Evolutionary conservation across 768 basidiomycete genomes (phyloP).

Genomic region (Cystobasidium onofrii): DNA sequence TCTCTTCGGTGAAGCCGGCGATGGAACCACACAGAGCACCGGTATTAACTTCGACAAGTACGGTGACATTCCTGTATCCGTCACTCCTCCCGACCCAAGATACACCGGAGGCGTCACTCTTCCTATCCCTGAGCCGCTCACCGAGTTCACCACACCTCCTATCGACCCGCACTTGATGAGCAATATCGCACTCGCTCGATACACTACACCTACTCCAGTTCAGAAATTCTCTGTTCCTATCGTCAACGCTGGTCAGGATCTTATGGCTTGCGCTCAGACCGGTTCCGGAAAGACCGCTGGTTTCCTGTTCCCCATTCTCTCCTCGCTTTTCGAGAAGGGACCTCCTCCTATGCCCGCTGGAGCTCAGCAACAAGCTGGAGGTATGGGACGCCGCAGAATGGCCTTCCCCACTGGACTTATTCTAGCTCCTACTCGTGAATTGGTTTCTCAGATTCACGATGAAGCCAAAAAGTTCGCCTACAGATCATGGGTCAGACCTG

Average conservation of each 20-base stretch:
- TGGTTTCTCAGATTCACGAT: conserved; percentile 98
- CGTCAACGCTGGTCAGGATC: conserved; percentile 63
- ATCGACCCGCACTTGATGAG: conserved; percentile 87
- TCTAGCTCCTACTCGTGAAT: conserved; percentile 93
- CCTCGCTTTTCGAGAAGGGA: conserved; percentile 76
- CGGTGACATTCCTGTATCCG: conserved; percentile 98
- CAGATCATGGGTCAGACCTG: conserved; percentile 97
- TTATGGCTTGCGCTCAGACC: conserved; percentile 94
- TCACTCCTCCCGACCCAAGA: conserved; percentile 81
- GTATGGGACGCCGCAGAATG: conserved; percentile 62
- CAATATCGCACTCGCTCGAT: conserved; percentile 86
- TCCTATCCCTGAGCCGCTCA: conserved; percentile 70
- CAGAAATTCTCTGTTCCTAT: conserved; percentile 99
- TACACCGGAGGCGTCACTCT: conserved; percentile 16
- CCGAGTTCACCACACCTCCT: conserved; percentile 74
- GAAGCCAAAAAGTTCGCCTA: conserved; percentile 99
- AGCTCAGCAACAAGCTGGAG: conserved; percentile 43
- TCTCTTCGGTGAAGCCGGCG: conserved; percentile 79
- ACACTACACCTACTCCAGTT: conserved; percentile 91
- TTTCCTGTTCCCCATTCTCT: conserved; percentile 98
- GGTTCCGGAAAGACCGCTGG: conserved; percentile 99
- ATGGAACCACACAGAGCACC: conserved; percentile 80
- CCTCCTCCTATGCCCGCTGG: conserved; percentile 64
- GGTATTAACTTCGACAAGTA: conserved; percentile 99
- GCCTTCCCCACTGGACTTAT: conserved; percentile 96